Conservation (phyloP, 768 basidiomycete species). For the Leccinum barrowsii region DNA sequence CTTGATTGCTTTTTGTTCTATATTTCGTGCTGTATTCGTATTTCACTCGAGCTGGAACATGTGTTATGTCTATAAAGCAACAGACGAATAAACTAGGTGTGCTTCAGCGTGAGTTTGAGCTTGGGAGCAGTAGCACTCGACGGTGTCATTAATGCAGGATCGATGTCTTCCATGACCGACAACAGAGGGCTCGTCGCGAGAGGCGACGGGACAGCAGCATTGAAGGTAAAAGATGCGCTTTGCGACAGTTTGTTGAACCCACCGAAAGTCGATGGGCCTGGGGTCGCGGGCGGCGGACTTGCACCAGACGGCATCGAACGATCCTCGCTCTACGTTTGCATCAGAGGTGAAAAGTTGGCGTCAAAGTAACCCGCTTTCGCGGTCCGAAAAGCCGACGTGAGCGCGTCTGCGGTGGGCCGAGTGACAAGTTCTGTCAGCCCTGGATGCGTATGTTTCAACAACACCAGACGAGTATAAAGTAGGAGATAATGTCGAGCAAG, state of each 20-base stretch:
- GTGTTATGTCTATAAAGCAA: constrained; percentile 1
- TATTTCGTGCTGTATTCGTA: constrained; percentile 12
- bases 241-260: constrained; percentile 55
- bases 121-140: constrained; percentile 43
- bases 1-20: constrained; percentile 18
- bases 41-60: neutral
- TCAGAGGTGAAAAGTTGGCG: constrained; percentile 73
- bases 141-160: constrained; percentile 29
- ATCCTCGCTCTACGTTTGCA: constrained; percentile 58
- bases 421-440: constrained; percentile 52
- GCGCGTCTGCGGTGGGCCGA: constrained; percentile 54
- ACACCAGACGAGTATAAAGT: constrained; percentile 56
- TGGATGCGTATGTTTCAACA: constrained; percentile 44
- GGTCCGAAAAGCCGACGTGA: constrained; percentile 71
- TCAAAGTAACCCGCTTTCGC: constrained; percentile 86
- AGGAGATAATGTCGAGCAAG: constrained; percentile 74
- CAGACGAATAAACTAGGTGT: constrained; percentile 24
- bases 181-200: constrained; percentile 73
- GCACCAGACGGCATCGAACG: constrained; percentile 44
- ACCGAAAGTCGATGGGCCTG: constrained; percentile 40
- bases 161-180: constrained; percentile 51
- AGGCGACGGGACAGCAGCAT: constrained; percentile 63
- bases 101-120: constrained; percentile 71
- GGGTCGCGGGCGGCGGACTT: constrained; percentile 44
- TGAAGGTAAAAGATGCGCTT: constrained; percentile 43